Base-by-base conservation (phyloP, 2,329 filamentous ascomycete species). In the Beauveria scarabaeidicola region DNA sequence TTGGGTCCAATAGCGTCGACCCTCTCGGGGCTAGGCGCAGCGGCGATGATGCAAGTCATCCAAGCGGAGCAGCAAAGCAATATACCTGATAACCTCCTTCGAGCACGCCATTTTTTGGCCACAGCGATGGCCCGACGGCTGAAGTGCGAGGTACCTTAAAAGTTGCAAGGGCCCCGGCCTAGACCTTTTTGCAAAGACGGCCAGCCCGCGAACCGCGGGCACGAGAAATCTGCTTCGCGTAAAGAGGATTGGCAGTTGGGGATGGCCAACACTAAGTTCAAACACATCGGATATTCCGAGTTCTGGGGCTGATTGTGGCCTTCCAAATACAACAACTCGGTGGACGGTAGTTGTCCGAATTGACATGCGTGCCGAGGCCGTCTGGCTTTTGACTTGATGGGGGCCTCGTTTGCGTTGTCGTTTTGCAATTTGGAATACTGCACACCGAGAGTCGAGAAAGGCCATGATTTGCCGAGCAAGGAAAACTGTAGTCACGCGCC, bases 101-200 rank as follows among this genome's bases (percentile, higher is more conserved):
- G 15, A 55, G 41, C 52, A 55, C 52, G 52, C 52, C 43, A 55
- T 55, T 46, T 55, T 46, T 55, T 27, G n/a, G n/a, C 52, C 41
- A 46, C 19, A 21, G 52, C 52, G 52, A 55, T 27, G 40, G 52
- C 8, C 52, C 52, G 52, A 17, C 41, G 25, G 25, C 27, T 46
- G 25, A 44, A 44, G 15, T 17, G 25, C 52, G 52, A 55, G n/a
- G 52, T 19, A 46, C 52, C 52, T 55, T 44, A 32, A 54, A 43
- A 43, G 25, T 23, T 46, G 10, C 25, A 41, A 55, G 5, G 25
- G n/a, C 25, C 25, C 10, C 21, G 23, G 41, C 25, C 40, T 21
- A 55, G 52, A 36, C 27, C 17, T 8, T 19, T 27, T 55, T 23
- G 40, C 9, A n/a, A 36, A 15, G 21, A 15, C 40, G 52, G 25